A percentile compares a stretch with the other conserved stretches of the same genome.
phyloP scores from a whole-genome alignment of 192 early-diverging fungal species.

The Chytriomyces sp. region DNA sequence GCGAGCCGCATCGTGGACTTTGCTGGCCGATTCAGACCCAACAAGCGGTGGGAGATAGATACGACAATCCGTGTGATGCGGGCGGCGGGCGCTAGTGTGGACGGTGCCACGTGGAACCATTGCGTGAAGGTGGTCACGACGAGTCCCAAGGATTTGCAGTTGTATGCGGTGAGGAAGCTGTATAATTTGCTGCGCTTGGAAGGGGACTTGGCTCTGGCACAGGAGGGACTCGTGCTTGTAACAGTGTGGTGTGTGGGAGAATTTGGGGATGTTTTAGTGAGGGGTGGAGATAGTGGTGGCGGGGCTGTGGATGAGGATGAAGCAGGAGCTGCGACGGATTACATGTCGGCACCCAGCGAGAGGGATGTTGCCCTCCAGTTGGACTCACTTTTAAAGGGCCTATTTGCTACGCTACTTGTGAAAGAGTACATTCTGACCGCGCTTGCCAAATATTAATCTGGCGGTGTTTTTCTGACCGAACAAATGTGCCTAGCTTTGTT shows the following conservation, averaged over 20 bases:
- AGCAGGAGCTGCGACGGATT: slow-evolving; percentile 31
- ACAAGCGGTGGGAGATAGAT: slow-evolving; percentile 97
- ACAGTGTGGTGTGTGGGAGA: slow-evolving; percentile 96
- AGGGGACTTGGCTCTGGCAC: slow-evolving; percentile 66
- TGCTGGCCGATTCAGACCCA: slow-evolving; percentile 91
- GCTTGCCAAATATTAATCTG: slow-evolving; percentile 67
- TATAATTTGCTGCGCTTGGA: slow-evolving; percentile 76
- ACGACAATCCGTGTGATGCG: slow-evolving; percentile 86
- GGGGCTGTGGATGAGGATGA: slow-evolving; percentile 70
- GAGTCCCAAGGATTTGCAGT: slow-evolving; percentile 72
- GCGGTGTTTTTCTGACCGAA: slow-evolving; percentile 26
- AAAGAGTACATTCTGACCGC: slow-evolving; percentile 86
- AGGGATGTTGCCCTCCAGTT: slow-evolving; percentile 74
- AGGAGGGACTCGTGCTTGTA: slow-evolving; percentile 88
- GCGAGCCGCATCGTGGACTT: slow-evolving; percentile 88
- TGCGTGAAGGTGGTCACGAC: slow-evolving; percentile 90
- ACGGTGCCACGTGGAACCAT: slow-evolving; percentile 59
- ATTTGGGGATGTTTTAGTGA: slow-evolving; percentile 88
- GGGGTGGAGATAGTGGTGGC: slow-evolving; percentile 4
- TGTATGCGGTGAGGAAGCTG: slow-evolving; percentile 87
- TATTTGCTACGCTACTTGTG: slow-evolving; percentile 75
- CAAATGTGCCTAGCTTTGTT: slow-evolving; percentile 46
- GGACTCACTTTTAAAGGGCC: slow-evolving; percentile 73
- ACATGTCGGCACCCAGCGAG: slow-evolving; percentile 54
- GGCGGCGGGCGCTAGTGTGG: slow-evolving; percentile 59